A percentile compares a stretch with the other conserved stretches of the same genome.
phyloP scores from a whole-genome alignment of 1,139 yeast species.

The Candida gigantensis region DNA sequence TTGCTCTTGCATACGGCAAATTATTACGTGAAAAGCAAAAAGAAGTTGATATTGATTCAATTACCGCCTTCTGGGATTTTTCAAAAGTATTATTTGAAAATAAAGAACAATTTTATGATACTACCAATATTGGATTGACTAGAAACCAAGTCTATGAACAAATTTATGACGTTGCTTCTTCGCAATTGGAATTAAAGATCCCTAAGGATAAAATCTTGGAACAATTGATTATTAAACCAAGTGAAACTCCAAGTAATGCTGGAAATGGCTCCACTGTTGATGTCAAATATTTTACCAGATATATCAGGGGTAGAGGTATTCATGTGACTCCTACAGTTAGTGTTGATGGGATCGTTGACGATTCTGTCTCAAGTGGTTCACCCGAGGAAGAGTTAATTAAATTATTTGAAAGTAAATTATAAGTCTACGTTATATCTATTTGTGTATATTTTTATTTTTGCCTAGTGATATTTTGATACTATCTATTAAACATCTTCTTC shows the following conservation, averaged over 20 bases:
- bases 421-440: constrained; percentile 1
- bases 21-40: constrained; percentile 44
- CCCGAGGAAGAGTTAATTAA: constrained; percentile 35
- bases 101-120: constrained; percentile 60
- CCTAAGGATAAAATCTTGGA: constrained; percentile 38
- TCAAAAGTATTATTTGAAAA: constrained; percentile 56
- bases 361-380: constrained; percentile 39
- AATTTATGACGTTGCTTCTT: constrained; percentile 53
- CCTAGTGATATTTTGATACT: no score
- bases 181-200: constrained; percentile 36
- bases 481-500: constrained; percentile 5
- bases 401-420: constrained; percentile 23
- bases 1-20: constrained; percentile 66
- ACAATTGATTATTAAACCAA: constrained; percentile 29
- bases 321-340: constrained; percentile 86
- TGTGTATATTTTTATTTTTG: background rate
- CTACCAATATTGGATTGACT: constrained; percentile 52
- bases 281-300: constrained; percentile 70
- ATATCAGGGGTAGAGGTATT: constrained; percentile 74
- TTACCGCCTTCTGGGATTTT: constrained; percentile 60
- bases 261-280: constrained; percentile 66
- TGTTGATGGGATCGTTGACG: constrained; percentile 62
- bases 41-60: constrained; percentile 20
- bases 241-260: constrained; percentile 39
- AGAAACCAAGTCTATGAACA: constrained; percentile 59